Percentiles rank a stretch among this genome's conserved stretches.
Conservation (phyloP, 2,329 filamentous ascomycete genomes). For the Chaetomium sp. region DNA sequence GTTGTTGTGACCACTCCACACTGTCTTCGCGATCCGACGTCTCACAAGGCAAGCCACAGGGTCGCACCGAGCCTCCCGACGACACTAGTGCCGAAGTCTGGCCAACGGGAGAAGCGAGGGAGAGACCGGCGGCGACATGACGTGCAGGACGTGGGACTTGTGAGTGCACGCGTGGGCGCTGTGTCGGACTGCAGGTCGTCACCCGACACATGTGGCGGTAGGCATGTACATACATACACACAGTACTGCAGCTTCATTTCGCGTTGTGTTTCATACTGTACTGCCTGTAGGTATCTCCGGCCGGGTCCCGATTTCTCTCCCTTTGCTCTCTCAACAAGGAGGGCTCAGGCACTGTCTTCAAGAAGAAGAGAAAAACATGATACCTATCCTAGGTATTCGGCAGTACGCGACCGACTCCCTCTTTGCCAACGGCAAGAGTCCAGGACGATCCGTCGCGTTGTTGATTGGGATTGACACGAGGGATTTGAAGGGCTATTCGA, state of each 20-base stretch:
- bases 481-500: neutral
- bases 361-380: neutral
- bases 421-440: neutral
- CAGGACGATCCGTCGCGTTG: neutral
- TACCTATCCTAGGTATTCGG: neutral
- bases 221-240: neutral
- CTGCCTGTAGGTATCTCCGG: neutral
- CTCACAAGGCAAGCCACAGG: slow-evolving; percentile 3
- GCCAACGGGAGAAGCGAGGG: neutral
- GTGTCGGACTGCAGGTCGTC: neutral
- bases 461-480: neutral
- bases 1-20: neutral
- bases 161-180: neutral
- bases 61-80: neutral
- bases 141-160: neutral
- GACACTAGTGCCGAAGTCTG: neutral
- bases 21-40: neutral
- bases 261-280: neutral
- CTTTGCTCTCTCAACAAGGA: neutral
- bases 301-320: neutral
- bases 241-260: too few species aligned
- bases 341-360: neutral
- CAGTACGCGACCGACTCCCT: neutral
- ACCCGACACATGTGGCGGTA: neutral
- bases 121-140: neutral